Evolutionary conservation across 306 rosid genomes (phyloP), one percentile per base, ranked within the genome.

Genomic region (Mimosa bimucronata): DNA sequence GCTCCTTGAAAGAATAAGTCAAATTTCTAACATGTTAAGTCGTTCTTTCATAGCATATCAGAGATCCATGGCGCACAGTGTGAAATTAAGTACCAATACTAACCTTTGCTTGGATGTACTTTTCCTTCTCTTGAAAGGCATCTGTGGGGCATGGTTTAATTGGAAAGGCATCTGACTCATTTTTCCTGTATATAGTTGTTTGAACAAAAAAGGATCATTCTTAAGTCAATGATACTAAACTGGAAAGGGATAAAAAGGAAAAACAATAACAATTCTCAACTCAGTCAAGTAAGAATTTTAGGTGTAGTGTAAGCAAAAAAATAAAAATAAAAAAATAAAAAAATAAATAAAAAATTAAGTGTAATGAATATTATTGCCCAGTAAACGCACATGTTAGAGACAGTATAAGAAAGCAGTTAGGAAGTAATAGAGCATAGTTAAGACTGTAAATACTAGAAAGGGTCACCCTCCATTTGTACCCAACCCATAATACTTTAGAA

Each of bases 91-190:
- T 46, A 21, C 26, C 60, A 46, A 2, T 61, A 71, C 52, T 83
- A 77, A 94, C 98, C 96, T 95, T 95, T 74, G 94, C 97, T 60
- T 95, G 98, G 85, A 95, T 91, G 83, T 84, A 95, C 80, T 84
- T 95, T 84, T 95, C 98, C 88, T 89, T 92, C 45, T 50, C 46
- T 74, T 90, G 92, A 80, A 76, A 86, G 77, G 91, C 83, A 81
- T 89, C 96, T 44, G 80, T 74, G 57, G 89, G 85, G 76, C 90
- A 76, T 57, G 97, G 98, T 84, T 95, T 95, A 34, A 42, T 66
- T 74, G 92, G 85, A 45, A 45, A 45, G 18, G 75, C 83, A 79
- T 81, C 70, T 81, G 90, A 31, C 60, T 85, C 90, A 44, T 79
- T 84, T 75, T 65, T 55, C 55, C 98, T 94, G 92, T 86, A 83